Percentiles rank a stretch among this genome's conserved stretches.
Evolutionary conservation across 257 asterid species (phyloP).

Genomic region (Solanum lycopersicoides): DNA sequence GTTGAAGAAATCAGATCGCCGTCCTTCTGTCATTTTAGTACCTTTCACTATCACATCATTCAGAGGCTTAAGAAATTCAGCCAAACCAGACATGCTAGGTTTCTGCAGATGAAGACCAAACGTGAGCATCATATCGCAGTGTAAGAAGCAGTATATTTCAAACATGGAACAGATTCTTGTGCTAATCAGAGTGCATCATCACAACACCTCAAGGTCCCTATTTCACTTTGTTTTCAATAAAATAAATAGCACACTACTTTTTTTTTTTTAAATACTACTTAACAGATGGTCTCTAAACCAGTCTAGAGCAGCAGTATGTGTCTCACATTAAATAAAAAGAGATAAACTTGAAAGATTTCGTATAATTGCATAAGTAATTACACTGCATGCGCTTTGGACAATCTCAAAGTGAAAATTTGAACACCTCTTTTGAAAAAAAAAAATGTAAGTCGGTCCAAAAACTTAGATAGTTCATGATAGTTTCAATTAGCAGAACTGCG

Average conservation of each 20-base stretch:
- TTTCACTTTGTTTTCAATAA: not conserved
- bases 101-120: constrained; percentile 43
- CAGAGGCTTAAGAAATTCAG: constrained; percentile 82
- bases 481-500: not conserved
- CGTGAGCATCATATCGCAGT: not conserved
- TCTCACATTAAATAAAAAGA: not conserved
- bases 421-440: not conserved
- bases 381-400: not conserved
- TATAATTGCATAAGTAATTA: not conserved
- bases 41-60: constrained; percentile 71
- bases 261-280: not conserved
- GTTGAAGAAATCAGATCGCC: constrained; percentile 65
- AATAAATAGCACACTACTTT: not conserved
- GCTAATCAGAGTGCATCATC: not conserved
- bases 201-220: not conserved
- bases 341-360: not conserved
- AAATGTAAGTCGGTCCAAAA: not conserved
- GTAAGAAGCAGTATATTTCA: not conserved
- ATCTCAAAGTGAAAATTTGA: not conserved
- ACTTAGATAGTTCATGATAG: not conserved
- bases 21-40: constrained; percentile 69
- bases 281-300: not conserved
- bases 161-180: not conserved
- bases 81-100: constrained; percentile 72
- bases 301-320: not conserved